phyloP scores from a whole-genome alignment of 371 early-diverging fungal genomes.

The Mucor lusitanicus region DNA sequence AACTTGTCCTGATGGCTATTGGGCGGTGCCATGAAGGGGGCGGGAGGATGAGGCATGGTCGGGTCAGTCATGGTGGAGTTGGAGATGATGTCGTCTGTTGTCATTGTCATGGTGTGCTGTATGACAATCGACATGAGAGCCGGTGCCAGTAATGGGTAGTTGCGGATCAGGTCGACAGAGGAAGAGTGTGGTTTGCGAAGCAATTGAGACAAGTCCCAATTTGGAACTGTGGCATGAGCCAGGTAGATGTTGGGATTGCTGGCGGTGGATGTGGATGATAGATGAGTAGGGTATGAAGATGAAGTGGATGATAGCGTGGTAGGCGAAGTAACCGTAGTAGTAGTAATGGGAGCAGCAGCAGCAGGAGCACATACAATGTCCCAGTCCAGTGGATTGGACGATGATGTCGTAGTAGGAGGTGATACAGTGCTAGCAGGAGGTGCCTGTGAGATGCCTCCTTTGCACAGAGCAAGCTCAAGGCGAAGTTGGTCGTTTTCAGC shows the following conservation, averaged over 20 bases:
- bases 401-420: not conserved
- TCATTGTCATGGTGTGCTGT: constrained; percentile 21
- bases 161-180: constrained; percentile 1
- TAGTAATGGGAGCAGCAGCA: not conserved
- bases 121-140: constrained; percentile 26
- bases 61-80: not conserved
- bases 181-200: not conserved
- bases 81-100: constrained; percentile 15
- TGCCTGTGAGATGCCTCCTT: constrained; percentile 20
- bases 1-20: not conserved
- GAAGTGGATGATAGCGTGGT: not conserved
- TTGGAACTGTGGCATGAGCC: constrained; percentile 20
- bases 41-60: not conserved
- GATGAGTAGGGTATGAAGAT: not conserved
- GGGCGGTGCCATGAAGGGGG: not conserved
- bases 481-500: constrained; percentile 28
- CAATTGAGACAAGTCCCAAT: constrained; percentile 18
- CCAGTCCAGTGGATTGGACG: not conserved
- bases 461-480: constrained; percentile 19
- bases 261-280: not conserved
- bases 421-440: not conserved
- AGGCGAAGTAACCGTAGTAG: not conserved
- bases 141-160: constrained; percentile 19
- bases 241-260: constrained; percentile 6
- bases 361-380: not conserved